phyloP scores from a whole-genome alignment of 139 green algal genomes.

The Closterium sp. region DNA sequence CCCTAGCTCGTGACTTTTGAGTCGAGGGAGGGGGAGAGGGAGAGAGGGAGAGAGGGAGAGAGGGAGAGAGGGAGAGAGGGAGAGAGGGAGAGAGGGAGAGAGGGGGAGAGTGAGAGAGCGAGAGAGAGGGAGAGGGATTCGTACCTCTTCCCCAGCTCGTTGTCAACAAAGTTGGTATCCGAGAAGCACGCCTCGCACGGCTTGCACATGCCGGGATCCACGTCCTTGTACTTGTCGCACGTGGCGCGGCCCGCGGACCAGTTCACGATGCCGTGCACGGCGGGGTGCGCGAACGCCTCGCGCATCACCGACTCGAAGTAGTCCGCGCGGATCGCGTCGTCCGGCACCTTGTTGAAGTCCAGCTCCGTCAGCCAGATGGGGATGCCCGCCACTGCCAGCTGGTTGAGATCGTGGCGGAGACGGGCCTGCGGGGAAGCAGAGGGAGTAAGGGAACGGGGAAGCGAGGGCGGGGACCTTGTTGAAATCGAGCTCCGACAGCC shows the following conservation, averaged over 20 bases:
- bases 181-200: not conserved
- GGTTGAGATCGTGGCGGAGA: conserved; percentile 19
- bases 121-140: not conserved
- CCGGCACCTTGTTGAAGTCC: conserved; percentile 9
- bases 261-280: conserved; percentile 44
- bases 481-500: no score
- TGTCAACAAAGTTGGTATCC: not conserved
- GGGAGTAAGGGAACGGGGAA: not conserved
- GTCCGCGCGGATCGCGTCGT: conserved; percentile 11
- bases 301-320: conserved; percentile 46
- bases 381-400: not conserved
- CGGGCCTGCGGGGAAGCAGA: not conserved
- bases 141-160: not conserved
- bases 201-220: conserved; percentile 23
- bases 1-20: not conserved
- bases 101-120: not conserved
- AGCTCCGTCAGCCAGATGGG: conserved; percentile 40
- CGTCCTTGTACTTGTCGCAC: conserved; percentile 4
- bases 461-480: no score
- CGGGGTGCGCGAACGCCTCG: conserved; percentile 41
- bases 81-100: not conserved
- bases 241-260: conserved; percentile 31
- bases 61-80: not conserved
- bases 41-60: no score
- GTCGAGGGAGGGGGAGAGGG: no score